Percentiles rank a stretch among this genome's conserved stretches.
Evolutionary conservation across 1,139 yeast species (phyloP).

Genomic region (Candida sp.): DNA sequence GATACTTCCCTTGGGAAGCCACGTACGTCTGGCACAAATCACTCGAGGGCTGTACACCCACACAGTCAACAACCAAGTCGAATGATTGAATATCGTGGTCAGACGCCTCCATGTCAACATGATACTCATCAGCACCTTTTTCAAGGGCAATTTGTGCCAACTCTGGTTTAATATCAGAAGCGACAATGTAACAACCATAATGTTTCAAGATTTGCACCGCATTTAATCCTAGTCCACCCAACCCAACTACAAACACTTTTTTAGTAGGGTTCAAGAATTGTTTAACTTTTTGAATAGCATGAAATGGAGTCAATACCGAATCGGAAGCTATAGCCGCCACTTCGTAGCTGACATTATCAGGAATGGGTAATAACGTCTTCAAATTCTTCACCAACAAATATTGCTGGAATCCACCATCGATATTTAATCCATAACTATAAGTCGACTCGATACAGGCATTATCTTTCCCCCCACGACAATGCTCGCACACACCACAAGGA

Average conservation of each 20-base stretch:
- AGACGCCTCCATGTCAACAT: slow-evolving; percentile 26
- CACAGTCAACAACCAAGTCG: slow-evolving; percentile 43
- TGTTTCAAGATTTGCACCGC: slow-evolving; percentile 43
- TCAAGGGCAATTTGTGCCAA: slow-evolving; percentile 24
- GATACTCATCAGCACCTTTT: slow-evolving; percentile 44
- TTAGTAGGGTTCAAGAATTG: slow-evolving; percentile 28
- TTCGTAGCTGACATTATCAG: slow-evolving; percentile 42
- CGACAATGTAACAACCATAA: slow-evolving; percentile 40
- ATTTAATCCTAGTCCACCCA: slow-evolving; percentile 52
- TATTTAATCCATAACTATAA: slow-evolving; percentile 39
- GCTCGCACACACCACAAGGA: slow-evolving; percentile 42
- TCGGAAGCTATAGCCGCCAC: slow-evolving; percentile 50
- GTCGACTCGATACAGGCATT: slow-evolving; percentile 26
- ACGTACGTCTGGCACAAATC: slow-evolving; percentile 31
- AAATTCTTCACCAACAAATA: slow-evolving; percentile 37
- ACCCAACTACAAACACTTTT: slow-evolving; percentile 43
- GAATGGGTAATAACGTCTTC: slow-evolving; percentile 39
- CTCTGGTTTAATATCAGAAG: slow-evolving; percentile 35
- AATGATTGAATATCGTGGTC: slow-evolving; percentile 29
- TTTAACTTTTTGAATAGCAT: slow-evolving; percentile 42
- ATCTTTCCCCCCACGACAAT: slow-evolving; percentile 43
- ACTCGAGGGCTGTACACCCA: slow-evolving; percentile 39
- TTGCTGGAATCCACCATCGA: slow-evolving; percentile 51
- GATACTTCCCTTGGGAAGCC: slow-evolving; percentile 34
- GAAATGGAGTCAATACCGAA: slow-evolving; percentile 51